A percentile compares a stretch with the other conserved stretches of the same genome.
These are phyloP conservation scores for Holtermannia corniformis DNA, from an alignment of 768 basidiomycete genomes.

Conservation along the genomic window DNA sequence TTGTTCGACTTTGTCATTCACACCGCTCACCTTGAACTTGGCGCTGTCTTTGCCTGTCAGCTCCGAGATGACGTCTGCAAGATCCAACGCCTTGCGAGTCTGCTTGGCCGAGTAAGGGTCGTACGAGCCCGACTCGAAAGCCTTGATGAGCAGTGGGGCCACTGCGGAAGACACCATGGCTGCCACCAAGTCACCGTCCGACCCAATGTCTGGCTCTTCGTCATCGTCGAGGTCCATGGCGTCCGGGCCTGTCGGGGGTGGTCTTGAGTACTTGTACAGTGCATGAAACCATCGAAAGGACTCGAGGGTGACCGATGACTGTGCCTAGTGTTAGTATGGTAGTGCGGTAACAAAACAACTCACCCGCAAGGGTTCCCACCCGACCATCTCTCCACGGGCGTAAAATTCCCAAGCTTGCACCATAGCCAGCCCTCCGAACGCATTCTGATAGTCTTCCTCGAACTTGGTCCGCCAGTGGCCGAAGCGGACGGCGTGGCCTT, in stretches of 20 bases:
- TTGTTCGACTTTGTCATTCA: background rate
- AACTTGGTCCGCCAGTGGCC: constrained; percentile 66
- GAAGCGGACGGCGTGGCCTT: constrained; percentile 58
- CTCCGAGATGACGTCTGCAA: constrained; percentile 70
- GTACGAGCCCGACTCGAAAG: constrained; percentile 68
- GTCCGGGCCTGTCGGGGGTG: constrained; percentile 23
- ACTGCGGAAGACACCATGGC: constrained; percentile 79
- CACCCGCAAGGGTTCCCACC: constrained; percentile 81
- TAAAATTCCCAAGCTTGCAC: constrained; percentile 92
- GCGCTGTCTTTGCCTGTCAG: constrained; percentile 53
- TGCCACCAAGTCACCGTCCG: constrained; percentile 77
- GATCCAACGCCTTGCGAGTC: constrained; percentile 56
- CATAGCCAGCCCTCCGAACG: constrained; percentile 80
- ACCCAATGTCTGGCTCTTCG: constrained; percentile 56
- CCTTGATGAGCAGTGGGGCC: constrained; percentile 61
- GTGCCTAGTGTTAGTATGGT: background rate
- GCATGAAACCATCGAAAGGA: constrained; percentile 74
- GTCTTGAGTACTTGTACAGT: constrained; percentile 67
- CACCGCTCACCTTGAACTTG: constrained; percentile 44
- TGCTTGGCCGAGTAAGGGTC: constrained; percentile 68
- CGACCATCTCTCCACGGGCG: constrained; percentile 73
- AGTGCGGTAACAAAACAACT: constrained; percentile 18
- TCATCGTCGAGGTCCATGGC: constrained; percentile 39
- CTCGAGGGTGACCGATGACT: constrained; percentile 48
- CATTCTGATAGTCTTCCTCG: constrained; percentile 70